These are phyloP conservation scores for Oryza meridionalis DNA, from an alignment of 176 grass and related monocot species.

Conservation along the genomic window DNA sequence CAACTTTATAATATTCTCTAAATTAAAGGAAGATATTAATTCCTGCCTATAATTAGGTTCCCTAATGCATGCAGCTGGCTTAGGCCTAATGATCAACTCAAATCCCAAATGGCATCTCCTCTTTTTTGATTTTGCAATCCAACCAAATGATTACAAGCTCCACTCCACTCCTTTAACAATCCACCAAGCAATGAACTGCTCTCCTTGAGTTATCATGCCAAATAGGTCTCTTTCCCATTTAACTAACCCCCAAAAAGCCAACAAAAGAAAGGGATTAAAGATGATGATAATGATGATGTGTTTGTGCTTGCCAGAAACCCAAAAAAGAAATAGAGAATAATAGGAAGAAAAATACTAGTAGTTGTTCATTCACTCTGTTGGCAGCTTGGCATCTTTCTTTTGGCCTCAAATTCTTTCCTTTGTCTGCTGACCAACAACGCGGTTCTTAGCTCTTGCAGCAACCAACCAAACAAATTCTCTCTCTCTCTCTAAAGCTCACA, in stretches of 20 bases:
- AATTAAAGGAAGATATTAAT: neutral
- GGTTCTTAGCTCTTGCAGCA: slow-evolving; percentile 10
- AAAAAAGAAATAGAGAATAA: neutral
- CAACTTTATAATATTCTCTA: neutral
- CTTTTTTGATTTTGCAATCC: neutral
- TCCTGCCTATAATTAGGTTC: neutral
- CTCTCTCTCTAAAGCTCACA: neutral
- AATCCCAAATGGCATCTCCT: slow-evolving; percentile 18
- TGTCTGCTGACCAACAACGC: slow-evolving; percentile 11
- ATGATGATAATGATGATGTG: neutral
- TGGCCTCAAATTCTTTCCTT: slow-evolving; percentile 28
- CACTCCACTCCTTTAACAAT: slow-evolving; percentile 9
- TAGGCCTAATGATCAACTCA: neutral
- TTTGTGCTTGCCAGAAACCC: neutral
- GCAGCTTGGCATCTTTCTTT: neutral
- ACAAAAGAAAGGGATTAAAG: neutral
- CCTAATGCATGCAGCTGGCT: neutral
- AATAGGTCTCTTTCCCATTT: slow-evolving; percentile 13
- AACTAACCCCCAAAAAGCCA: slow-evolving; percentile 8
- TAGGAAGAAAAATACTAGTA: neutral
- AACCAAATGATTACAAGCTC: slow-evolving; percentile 44
- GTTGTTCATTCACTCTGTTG: neutral
- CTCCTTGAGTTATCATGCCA: neutral
- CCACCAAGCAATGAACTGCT: neutral
- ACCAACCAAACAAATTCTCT: slow-evolving; percentile 16